Base-by-base conservation (phyloP, 2,329 filamentous ascomycete species). In the Cucurbitaria berberidis region DNA sequence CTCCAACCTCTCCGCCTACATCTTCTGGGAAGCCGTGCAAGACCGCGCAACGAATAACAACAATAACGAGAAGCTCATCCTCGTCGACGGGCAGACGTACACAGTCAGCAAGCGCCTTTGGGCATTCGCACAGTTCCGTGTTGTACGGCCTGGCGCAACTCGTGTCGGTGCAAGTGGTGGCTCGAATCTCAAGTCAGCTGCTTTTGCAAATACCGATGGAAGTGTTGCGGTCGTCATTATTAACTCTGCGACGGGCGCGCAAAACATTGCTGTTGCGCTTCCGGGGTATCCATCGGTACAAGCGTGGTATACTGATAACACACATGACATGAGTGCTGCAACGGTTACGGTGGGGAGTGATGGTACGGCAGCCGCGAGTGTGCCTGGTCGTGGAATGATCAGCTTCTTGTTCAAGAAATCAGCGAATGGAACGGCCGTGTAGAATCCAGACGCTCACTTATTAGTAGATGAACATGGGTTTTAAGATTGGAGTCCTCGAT, bases 21-120 rank as follows among this genome's bases (percentile, higher is more conserved):
- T 85, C 5, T 84, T 82, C 70, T 85, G 82, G 82, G 78, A 82
- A 63, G 81, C 81, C 18, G 63, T 68, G 15, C 74, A 77, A 22
- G 74, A 74, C 53, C 74, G 72, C 35, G 74, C 74, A 9, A 74
- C 69, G 13, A 76, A 72, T 57, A 71, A 70, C 55, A 69, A 70
- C 39, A 68, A 68, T 41, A 69, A 70, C 43, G 66, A 70, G 42
- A 72, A 67, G 41, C 68, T 76, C 19, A 71, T 77, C 32, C 57
- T 75, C 36, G 60, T 74, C 34, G 71, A 74, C 15, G 66, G 68
- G 16, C 72, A 74, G 42, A 63, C 55, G 30, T 73, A 75, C 40
- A 61, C 62, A 7, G 68, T 74, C 5, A 68, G 64, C 18, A 75
- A 73, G 51, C 64, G 73, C 6, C 66, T 78, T 3, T 78, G 76